A percentile compares a stretch with the other conserved stretches of the same genome.
These are phyloP conservation scores for Zymoseptoria pseudotritici DNA, from an alignment of 2,329 filamentous ascomycete species.

Conservation along the genomic window DNA sequence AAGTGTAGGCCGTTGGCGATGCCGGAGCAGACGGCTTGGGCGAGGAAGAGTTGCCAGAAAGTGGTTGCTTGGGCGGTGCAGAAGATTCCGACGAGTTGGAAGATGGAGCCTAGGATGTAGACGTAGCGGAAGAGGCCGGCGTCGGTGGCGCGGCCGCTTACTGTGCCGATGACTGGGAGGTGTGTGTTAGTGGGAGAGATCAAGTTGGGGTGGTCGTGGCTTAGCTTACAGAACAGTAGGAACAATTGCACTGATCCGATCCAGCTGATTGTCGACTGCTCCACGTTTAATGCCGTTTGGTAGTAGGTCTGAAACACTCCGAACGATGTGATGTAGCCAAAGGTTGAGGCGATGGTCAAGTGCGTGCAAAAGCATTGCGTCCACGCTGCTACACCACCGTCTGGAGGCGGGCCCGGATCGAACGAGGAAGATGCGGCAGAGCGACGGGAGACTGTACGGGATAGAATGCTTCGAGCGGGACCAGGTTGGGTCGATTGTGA, in stretches of 20 bases:
- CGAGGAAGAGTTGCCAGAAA: slow-evolving; percentile 48
- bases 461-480: slow-evolving; percentile 6
- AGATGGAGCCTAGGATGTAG: slow-evolving; percentile 36
- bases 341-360: slow-evolving; percentile 29
- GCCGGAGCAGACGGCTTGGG: slow-evolving; percentile 46
- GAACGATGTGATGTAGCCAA: slow-evolving; percentile 22
- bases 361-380: slow-evolving; percentile 24
- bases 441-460: slow-evolving; percentile 19
- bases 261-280: slow-evolving; percentile 44
- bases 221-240: slow-evolving; percentile 37
- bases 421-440: slow-evolving; percentile 22
- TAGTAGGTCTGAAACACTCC: slow-evolving; percentile 44
- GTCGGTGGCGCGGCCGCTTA: slow-evolving; percentile 48
- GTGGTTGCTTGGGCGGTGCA: slow-evolving; percentile 43
- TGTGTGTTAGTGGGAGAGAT: neutral
- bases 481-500: slow-evolving; percentile 1
- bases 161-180: slow-evolving; percentile 37
- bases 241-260: slow-evolving; percentile 47
- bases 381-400: slow-evolving; percentile 35
- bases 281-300: slow-evolving; percentile 24
- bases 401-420: slow-evolving; percentile 34
- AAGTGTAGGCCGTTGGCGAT: slow-evolving; percentile 57
- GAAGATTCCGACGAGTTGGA: slow-evolving; percentile 47
- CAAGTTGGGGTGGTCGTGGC: neutral
- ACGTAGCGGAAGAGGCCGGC: slow-evolving; percentile 41